phyloP scores from a whole-genome alignment of 192 early-diverging fungal species.

The Backusella morwellensis region DNA sequence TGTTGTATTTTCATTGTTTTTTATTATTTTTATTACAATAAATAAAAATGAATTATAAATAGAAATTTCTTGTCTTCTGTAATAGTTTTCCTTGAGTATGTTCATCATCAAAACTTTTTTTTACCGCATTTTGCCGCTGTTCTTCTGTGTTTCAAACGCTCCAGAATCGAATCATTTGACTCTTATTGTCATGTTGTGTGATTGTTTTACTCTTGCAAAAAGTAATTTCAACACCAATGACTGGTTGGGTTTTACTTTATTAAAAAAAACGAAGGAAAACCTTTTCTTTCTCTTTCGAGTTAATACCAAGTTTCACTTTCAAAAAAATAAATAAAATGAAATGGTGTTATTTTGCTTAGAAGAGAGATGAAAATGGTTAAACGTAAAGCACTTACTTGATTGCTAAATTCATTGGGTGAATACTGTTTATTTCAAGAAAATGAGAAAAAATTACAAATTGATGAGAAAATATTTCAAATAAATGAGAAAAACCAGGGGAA shows the following conservation, averaged over 20 bases:
- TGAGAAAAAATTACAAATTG: too few relatives aligned
- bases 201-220: not conserved
- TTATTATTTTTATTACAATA: not conserved
- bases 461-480: too few relatives aligned
- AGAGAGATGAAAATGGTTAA: too few relatives aligned
- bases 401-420: too few relatives aligned
- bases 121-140: not conserved
- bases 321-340: too few relatives aligned
- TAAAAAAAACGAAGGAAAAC: not conserved
- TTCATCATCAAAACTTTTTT: not conserved
- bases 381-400: too few relatives aligned
- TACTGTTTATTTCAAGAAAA: too few relatives aligned
- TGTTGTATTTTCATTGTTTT: not conserved
- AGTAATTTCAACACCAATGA: not conserved
- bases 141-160: not conserved
- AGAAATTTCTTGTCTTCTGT: not conserved
- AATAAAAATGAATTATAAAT: conserved; percentile 7
- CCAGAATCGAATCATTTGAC: not conserved
- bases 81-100: not conserved
- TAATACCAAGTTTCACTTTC: not conserved
- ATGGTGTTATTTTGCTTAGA: too few relatives aligned
- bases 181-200: not conserved
- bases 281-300: not conserved
- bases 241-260: not conserved
- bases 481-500: too few relatives aligned